These are phyloP conservation scores for Magnusiomyces sp. DNA, from an alignment of 1,139 yeast species.

Conservation along the genomic window DNA sequence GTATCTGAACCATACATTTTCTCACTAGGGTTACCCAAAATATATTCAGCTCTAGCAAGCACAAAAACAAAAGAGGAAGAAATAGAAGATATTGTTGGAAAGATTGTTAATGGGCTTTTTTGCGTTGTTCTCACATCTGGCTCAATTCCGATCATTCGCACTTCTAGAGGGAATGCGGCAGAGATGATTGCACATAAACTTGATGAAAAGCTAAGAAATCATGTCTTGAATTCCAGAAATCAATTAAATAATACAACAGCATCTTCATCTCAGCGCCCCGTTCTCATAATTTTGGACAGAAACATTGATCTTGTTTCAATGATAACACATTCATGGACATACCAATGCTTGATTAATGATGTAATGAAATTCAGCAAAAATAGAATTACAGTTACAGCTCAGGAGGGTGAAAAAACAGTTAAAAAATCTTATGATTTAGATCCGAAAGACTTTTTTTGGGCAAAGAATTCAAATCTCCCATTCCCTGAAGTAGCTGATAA, in stretches of 20 bases:
- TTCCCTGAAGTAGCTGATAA: slow-evolving; percentile 98
- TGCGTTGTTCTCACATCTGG: slow-evolving; percentile 72
- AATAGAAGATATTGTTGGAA: slow-evolving; percentile 59
- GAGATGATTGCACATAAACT: slow-evolving; percentile 84
- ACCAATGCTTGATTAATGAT: slow-evolving; percentile 92
- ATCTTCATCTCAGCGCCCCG: slow-evolving; percentile 46
- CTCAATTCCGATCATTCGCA: slow-evolving; percentile 78
- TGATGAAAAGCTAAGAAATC: slow-evolving; percentile 75
- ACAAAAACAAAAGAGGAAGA: slow-evolving; percentile 67
- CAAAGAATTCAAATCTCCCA: slow-evolving; percentile 71
- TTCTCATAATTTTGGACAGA: slow-evolving; percentile 75
- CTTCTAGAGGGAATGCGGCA: slow-evolving; percentile 91
- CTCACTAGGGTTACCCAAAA: slow-evolving; percentile 58
- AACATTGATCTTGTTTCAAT: slow-evolving; percentile 84
- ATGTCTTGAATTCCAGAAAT: slow-evolving; percentile 59
- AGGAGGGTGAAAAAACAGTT: slow-evolving; percentile 34
- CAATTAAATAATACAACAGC: slow-evolving; percentile 19
- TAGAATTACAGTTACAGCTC: slow-evolving; percentile 49
- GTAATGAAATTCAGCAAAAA: slow-evolving; percentile 76
- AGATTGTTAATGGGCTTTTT: slow-evolving; percentile 70
- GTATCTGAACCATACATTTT: slow-evolving; percentile 91
- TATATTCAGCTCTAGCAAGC: slow-evolving; percentile 61
- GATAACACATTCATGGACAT: slow-evolving; percentile 97
- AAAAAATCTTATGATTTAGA: slow-evolving; percentile 73
- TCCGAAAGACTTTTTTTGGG: slow-evolving; percentile 91